Evolutionary conservation across 2,329 filamentous ascomycete species (phyloP).

Genomic region (Botrytis squamosa): DNA sequence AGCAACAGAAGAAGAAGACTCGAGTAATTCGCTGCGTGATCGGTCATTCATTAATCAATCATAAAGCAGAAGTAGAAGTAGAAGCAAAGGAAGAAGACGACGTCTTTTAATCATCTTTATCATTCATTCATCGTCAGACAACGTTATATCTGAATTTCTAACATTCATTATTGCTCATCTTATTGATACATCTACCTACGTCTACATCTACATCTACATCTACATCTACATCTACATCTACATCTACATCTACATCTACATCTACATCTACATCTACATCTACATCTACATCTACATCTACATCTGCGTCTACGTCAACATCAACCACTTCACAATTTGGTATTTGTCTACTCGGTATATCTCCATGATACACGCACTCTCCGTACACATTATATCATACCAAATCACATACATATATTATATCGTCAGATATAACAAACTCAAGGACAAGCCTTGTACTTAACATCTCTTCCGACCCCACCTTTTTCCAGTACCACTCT

Average conservation of each 20-base stretch:
- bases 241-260: not conserved
- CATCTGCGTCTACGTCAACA: not conserved
- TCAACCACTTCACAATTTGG: not conserved
- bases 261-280: not conserved
- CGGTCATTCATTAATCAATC: not conserved
- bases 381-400: not conserved
- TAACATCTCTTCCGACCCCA: constrained; percentile 2
- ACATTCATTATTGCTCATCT: not conserved
- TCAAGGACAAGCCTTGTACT: constrained; percentile 12
- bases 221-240: not conserved
- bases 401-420: not conserved
- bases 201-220: not conserved
- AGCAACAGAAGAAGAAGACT: not conserved
- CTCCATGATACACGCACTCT: not conserved
- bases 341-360: not conserved
- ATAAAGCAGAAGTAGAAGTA: not conserved
- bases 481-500: not conserved
- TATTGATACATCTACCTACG: not conserved
- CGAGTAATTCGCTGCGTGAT: not conserved
- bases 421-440: not conserved
- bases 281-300: not conserved
- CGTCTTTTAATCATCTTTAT: not conserved
- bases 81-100: not conserved
- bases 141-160: not conserved
- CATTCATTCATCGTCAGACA: not conserved